These are phyloP conservation scores for Paraphoma sp. DNA, from an alignment of 2,329 filamentous ascomycete species.

Conservation along the genomic window DNA sequence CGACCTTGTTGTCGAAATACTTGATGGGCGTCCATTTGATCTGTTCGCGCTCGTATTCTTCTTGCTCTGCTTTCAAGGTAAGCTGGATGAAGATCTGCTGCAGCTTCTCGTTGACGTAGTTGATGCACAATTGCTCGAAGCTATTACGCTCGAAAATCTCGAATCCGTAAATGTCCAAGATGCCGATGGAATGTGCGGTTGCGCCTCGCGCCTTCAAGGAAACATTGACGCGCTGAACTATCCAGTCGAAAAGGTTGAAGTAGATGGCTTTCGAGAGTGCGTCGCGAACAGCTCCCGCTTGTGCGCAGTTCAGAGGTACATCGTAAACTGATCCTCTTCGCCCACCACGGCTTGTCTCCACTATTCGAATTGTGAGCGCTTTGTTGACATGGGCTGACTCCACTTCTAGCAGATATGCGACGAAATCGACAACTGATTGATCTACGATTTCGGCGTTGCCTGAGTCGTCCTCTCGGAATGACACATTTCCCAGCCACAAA, in stretches of 20 bases:
- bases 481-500: slow-evolving; percentile 93
- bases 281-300: slow-evolving; percentile 86
- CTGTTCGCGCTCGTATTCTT: slow-evolving; percentile 94
- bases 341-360: slow-evolving; percentile 73
- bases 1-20: slow-evolving; percentile 99
- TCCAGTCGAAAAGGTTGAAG: slow-evolving; percentile 98
- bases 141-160: slow-evolving; percentile 99
- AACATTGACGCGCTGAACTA: slow-evolving; percentile 88
- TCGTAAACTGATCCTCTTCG: slow-evolving; percentile 72
- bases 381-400: slow-evolving; percentile 80
- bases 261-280: slow-evolving; percentile 96
- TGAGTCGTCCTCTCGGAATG: slow-evolving; percentile 86
- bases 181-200: slow-evolving; percentile 86
- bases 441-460: slow-evolving; percentile 88
- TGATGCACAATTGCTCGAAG: slow-evolving; percentile 99
- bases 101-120: slow-evolving; percentile 99
- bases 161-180: slow-evolving; percentile 98
- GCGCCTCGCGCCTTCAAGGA: slow-evolving; percentile 81
- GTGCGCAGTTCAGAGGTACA: slow-evolving; percentile 82
- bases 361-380: slow-evolving; percentile 85
- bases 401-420: slow-evolving; percentile 92
- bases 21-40: slow-evolving; percentile 99
- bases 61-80: slow-evolving; percentile 94
- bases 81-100: slow-evolving; percentile 99
- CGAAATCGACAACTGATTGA: slow-evolving; percentile 90